Evolutionary conservation across 352 stramenopile genomes (phyloP).

Genomic region (Peronospora destructor): DNA sequence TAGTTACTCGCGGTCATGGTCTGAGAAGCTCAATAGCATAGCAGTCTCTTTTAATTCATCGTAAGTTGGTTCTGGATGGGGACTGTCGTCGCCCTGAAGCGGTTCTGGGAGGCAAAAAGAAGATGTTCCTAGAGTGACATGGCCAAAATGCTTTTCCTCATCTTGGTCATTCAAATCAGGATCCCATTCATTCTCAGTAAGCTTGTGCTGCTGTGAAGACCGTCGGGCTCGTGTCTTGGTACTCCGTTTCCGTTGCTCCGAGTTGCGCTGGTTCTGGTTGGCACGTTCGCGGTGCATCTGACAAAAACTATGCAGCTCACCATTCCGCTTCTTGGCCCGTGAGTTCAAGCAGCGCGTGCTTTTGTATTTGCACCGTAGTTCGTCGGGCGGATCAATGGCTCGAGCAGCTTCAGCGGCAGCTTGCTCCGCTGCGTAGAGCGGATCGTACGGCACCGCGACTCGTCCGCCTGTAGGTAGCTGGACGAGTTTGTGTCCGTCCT

Average conservation of each 20-base stretch:
- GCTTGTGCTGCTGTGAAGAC: conserved; percentile 1
- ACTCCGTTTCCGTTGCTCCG: conserved; percentile 44
- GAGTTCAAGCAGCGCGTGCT: conserved; percentile 38
- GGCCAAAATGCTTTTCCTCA: conserved; percentile 6
- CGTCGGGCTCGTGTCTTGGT: conserved; percentile 14
- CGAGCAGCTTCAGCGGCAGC: conserved; percentile 14
- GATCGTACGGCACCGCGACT: conserved; percentile 26
- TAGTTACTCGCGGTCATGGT: conserved; percentile 19
- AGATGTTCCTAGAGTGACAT: not conserved
- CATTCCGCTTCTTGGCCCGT: conserved; percentile 41
- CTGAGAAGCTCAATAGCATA: conserved; percentile 27
- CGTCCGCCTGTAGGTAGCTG: conserved; percentile 22
- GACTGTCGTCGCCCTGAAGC: conserved; percentile 22
- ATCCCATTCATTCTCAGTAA: conserved; percentile 5
- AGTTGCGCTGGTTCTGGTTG: conserved; percentile 67
- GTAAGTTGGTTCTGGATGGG: conserved; percentile 20
- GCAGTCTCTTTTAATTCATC: conserved; percentile 33
- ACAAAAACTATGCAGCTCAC: conserved; percentile 45
- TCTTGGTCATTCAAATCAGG: conserved; percentile 1
- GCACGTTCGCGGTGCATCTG: conserved; percentile 44
- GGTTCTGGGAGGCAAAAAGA: conserved; percentile 27
- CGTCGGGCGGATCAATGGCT: conserved; percentile 19
- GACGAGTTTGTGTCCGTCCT: conserved; percentile 30
- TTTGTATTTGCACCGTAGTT: conserved; percentile 40
- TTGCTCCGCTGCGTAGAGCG: conserved; percentile 15